Evolutionary conservation across 2,329 filamentous ascomycete species (phyloP).

Genomic region (Coniochaeta sp.): DNA sequence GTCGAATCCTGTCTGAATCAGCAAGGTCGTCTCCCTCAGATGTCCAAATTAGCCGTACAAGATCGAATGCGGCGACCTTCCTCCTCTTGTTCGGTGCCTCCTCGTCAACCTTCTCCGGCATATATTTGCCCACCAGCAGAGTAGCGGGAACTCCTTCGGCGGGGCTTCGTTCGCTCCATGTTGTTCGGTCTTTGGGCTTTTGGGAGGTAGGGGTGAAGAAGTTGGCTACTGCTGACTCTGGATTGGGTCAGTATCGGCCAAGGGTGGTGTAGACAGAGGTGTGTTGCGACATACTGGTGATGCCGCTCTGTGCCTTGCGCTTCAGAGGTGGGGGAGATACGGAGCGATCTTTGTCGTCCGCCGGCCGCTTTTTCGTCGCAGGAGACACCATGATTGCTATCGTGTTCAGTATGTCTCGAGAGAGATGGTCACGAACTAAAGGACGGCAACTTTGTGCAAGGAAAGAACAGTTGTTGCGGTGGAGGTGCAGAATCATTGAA

Average conservation of each 20-base stretch:
- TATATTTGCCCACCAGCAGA: conserved; percentile 70
- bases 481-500: no score
- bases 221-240: conserved; percentile 64
- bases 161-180: conserved; percentile 61
- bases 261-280: conserved; percentile 35
- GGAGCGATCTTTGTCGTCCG: conserved; percentile 24
- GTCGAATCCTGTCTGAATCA: conserved; percentile 67
- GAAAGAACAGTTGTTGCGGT: no score
- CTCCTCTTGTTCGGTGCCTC: conserved; percentile 26
- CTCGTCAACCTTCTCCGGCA: conserved; percentile 31
- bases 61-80: conserved; percentile 68
- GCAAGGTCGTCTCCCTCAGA: conserved; percentile 21
- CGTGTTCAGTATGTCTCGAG: no score
- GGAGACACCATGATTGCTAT: no score
- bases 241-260: conserved; percentile 10
- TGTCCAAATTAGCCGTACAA: conserved; percentile 32
- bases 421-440: no score
- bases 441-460: no score
- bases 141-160: conserved; percentile 42
- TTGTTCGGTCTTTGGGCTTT: conserved; percentile 69
- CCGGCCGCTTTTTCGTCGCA: conserved; percentile 13
- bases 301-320: conserved; percentile 42
- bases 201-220: conserved; percentile 88
- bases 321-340: conserved; percentile 49
- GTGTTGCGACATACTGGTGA: conserved; percentile 36